Evolutionary conservation across 2,329 filamentous ascomycete species (phyloP).

Genomic region (Sarocladium kiliense): DNA sequence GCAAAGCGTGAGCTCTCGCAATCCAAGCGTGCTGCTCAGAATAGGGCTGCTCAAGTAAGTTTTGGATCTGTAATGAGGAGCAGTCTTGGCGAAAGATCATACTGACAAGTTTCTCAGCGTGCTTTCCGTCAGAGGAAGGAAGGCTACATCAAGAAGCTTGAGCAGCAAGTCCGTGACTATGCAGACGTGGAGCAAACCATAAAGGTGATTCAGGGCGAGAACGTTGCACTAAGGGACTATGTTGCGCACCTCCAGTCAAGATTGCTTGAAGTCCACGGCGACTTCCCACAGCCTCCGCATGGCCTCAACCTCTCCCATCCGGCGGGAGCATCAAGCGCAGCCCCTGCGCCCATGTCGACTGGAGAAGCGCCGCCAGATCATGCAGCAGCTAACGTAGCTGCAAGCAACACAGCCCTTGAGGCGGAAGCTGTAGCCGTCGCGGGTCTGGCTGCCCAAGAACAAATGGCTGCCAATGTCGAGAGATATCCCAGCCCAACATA

Average conservation of each 20-base stretch:
- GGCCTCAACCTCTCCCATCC: constrained; percentile 60
- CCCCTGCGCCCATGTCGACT: constrained; percentile 11
- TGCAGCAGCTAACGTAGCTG: background rate
- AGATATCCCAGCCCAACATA: constrained; percentile 3
- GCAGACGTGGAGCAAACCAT: constrained; percentile 69
- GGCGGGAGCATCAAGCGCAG: background rate
- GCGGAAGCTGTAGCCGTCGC: constrained; percentile 46
- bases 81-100: constrained; percentile 1
- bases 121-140: constrained; percentile 98
- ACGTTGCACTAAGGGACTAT: constrained; percentile 87
- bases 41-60: constrained; percentile 89
- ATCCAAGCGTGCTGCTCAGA: constrained; percentile 94
- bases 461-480: constrained; percentile 26
- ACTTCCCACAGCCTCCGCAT: constrained; percentile 77
- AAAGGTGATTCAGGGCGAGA: constrained; percentile 80
- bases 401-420: constrained; percentile 32
- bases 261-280: constrained; percentile 75
- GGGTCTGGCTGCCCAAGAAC: constrained; percentile 36
- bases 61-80: background rate
- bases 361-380: constrained; percentile 12
- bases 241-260: constrained; percentile 85
- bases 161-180: constrained; percentile 84
- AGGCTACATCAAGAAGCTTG: constrained; percentile 95
- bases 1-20: constrained; percentile 89
- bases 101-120: constrained; percentile 49